phyloP scores from a whole-genome alignment of 805 yeast genomes.

The Lipomyces spencermartinsiae region DNA sequence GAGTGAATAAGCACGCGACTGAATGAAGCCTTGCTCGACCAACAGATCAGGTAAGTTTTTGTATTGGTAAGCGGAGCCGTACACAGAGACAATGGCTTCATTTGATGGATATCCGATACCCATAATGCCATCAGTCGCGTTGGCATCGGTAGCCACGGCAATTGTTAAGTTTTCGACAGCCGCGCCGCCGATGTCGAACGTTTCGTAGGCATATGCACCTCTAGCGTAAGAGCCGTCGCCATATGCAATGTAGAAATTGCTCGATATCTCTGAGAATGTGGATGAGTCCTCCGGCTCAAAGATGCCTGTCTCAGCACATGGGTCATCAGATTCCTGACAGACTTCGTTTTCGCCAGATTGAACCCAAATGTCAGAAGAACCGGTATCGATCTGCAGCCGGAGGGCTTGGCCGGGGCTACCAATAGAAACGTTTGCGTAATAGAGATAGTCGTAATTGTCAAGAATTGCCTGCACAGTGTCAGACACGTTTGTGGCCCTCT shows the following conservation, averaged over 20 bases:
- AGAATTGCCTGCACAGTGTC: conserved; percentile 28
- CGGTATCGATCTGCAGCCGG: conserved; percentile 70
- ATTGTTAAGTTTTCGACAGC: conserved; percentile 61
- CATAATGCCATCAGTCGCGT: conserved; percentile 62
- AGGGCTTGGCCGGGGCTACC: conserved; percentile 66
- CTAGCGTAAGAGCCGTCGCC: conserved; percentile 56
- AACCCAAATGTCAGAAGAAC: conserved; percentile 78
- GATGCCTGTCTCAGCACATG: conserved; percentile 42
- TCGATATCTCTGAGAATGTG: conserved; percentile 37
- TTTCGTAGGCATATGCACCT: conserved; percentile 71
- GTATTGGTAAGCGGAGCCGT: conserved; percentile 49
- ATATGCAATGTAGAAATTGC: conserved; percentile 49
- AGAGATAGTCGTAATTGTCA: conserved; percentile 38
- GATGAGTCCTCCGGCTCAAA: conserved; percentile 45
- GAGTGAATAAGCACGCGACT: conserved; percentile 64
- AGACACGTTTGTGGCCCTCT: conserved; percentile 11
- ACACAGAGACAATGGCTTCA: conserved; percentile 43
- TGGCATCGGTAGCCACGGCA: conserved; percentile 74
- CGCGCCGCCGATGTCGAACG: conserved; percentile 57
- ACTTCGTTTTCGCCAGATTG: conserved; percentile 38
- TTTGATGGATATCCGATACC: conserved; percentile 50
- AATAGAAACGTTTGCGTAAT: conserved; percentile 47
- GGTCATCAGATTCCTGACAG: conserved; percentile 39
- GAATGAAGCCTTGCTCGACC: conserved; percentile 62
- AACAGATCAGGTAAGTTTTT: conserved; percentile 70